These are phyloP conservation scores for Chalciporus pseudorubinellus DNA, from an alignment of 768 basidiomycete genomes.

Conservation along the genomic window DNA sequence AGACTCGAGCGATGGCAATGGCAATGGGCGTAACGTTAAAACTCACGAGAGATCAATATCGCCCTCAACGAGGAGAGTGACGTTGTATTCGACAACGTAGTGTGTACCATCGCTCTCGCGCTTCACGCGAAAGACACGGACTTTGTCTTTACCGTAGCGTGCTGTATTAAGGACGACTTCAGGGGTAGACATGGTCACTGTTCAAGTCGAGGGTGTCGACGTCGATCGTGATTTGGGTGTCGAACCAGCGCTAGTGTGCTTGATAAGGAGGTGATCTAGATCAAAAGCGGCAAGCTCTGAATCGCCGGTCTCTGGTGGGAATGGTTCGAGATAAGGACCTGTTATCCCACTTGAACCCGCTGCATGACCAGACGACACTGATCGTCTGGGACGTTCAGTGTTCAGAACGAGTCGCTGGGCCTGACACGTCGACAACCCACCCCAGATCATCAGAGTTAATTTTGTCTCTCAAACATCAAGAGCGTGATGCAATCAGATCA, in stretches of 20 bases:
- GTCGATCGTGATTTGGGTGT: no score
- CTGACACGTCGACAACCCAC: no score
- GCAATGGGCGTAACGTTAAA: not conserved
- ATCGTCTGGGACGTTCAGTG: no score
- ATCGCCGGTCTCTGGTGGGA: no score
- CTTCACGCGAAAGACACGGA: constrained; percentile 84
- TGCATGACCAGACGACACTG: no score
- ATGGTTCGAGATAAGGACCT: no score
- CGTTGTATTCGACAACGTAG: constrained; percentile 81
- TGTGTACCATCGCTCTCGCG: constrained; percentile 60
- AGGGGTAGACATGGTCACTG: constrained; percentile 28
- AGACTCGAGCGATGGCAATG: not conserved
- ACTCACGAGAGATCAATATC: constrained; percentile 70
- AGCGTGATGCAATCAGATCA: no score
- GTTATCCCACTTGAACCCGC: no score
- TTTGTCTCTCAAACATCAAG: no score
- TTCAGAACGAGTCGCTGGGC: no score
- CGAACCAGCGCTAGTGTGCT: not conserved
- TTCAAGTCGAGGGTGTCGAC: not conserved
- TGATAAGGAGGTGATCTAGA: not conserved
- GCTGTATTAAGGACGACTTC: constrained; percentile 43
- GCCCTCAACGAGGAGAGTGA: constrained; percentile 78
- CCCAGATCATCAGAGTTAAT: no score
- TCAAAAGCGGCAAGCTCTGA: no score
- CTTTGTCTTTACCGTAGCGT: constrained; percentile 85